These are phyloP conservation scores for Fusarium sp. DNA, from an alignment of 2,329 filamentous ascomycete genomes.

Conservation along the genomic window DNA sequence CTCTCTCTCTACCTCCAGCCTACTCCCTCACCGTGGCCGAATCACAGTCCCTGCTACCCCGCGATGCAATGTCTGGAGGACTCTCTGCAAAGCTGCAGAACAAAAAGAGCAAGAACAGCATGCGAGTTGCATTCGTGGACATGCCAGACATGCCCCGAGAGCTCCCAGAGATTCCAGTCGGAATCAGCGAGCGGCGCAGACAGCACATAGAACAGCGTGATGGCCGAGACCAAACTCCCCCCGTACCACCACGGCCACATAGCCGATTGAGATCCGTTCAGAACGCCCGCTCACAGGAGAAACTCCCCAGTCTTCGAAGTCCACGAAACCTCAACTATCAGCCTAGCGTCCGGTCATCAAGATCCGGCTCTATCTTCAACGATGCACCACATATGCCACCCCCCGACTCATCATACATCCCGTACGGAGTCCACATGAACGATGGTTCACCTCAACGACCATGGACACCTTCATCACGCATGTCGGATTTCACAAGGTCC, in stretches of 20 bases:
- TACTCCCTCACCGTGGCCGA: constrained; percentile 19
- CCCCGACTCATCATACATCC: constrained; percentile 72
- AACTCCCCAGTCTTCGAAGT: constrained; percentile 55
- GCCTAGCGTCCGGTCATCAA: constrained; percentile 63
- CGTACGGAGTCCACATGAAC: constrained; percentile 59
- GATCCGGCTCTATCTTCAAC: constrained; percentile 65
- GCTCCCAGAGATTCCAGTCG: constrained; percentile 65
- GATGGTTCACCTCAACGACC: constrained; percentile 65
- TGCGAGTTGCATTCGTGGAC: constrained; percentile 46
- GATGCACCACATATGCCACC: constrained; percentile 69
- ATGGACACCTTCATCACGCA: constrained; percentile 66
- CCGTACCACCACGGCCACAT: constrained; percentile 28
- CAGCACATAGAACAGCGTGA: constrained; percentile 45
- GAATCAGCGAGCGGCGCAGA: constrained; percentile 55
- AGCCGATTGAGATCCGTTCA: constrained; percentile 35
- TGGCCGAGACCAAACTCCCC: constrained; percentile 31
- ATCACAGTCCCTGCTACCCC: constrained; percentile 29
- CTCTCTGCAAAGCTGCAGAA: constrained; percentile 65
- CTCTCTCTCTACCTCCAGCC: constrained; percentile 27
- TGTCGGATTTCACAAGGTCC: constrained; percentile 61
- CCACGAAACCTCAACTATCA: constrained; percentile 60
- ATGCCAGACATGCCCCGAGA: constrained; percentile 52
- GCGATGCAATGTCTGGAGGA: constrained; percentile 36
- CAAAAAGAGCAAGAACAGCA: constrained; percentile 48
- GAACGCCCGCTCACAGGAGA: constrained; percentile 56